Percentiles rank a stretch among this genome's conserved stretches.
These are phyloP conservation scores for Ophiostoma ips DNA, from an alignment of 2,329 filamentous ascomycete genomes.

Conservation along the genomic window DNA sequence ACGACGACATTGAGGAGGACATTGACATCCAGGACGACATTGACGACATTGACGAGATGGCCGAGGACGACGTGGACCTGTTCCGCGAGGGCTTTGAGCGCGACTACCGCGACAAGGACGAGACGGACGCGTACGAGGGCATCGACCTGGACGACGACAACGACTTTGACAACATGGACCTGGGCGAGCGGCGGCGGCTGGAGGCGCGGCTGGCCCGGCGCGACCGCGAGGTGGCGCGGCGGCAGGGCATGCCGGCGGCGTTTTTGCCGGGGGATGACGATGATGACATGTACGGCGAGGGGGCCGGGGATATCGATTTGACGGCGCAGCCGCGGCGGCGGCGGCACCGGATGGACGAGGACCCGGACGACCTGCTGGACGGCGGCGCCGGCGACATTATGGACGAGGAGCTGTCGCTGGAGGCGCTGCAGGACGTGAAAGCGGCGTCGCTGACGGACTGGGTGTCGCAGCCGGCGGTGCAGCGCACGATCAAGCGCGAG, in stretches of 20 bases:
- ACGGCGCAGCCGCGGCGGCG: constrained; percentile 73
- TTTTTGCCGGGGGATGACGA: constrained; percentile 74
- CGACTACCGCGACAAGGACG: constrained; percentile 54
- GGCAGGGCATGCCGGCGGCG: constrained; percentile 52
- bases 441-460: constrained; percentile 87
- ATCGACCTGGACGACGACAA: constrained; percentile 65
- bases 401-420: constrained; percentile 86
- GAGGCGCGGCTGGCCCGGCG: constrained; percentile 61
- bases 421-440: constrained; percentile 86
- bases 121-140: constrained; percentile 55
- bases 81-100: constrained; percentile 61
- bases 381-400: constrained; percentile 84
- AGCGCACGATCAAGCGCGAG: constrained; percentile 85
- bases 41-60: constrained; percentile 68
- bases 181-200: constrained; percentile 52
- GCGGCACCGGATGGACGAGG: constrained; percentile 86
- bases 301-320: constrained; percentile 55
- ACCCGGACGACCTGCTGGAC: constrained; percentile 81
- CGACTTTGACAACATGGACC: constrained; percentile 57
- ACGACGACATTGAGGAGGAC: constrained; percentile 60
- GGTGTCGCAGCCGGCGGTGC: constrained; percentile 80
- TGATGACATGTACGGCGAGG: constrained; percentile 70
- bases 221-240: constrained; percentile 56
- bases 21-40: constrained; percentile 58
- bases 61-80: constrained; percentile 67